These are phyloP conservation scores for Suhomyces bribrorum DNA, from an alignment of 1,139 yeast genomes.

Conservation along the genomic window DNA sequence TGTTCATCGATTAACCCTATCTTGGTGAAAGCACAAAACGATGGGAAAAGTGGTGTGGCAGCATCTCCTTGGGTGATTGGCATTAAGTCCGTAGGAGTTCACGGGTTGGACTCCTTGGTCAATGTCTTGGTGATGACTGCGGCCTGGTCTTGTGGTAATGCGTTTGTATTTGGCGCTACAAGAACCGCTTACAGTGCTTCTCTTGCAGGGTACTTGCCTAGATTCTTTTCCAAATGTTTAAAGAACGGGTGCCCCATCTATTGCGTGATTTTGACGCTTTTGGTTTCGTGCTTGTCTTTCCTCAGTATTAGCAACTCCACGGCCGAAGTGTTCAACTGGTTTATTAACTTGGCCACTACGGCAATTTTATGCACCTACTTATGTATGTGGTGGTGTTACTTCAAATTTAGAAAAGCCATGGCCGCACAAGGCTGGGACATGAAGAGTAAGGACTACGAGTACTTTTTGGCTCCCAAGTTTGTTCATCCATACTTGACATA, in stretches of 20 bases:
- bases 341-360: slow-evolving; percentile 47
- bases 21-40: slow-evolving; percentile 26
- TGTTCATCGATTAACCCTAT: slow-evolving; percentile 36
- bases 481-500: slow-evolving; percentile 37
- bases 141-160: slow-evolving; percentile 45
- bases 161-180: slow-evolving; percentile 37
- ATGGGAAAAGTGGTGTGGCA: slow-evolving; percentile 34
- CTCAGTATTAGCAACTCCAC: slow-evolving; percentile 31
- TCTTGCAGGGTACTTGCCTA: slow-evolving; percentile 40
- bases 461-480: slow-evolving; percentile 29
- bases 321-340: slow-evolving; percentile 40
- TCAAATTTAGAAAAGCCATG: slow-evolving; percentile 37
- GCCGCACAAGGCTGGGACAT: slow-evolving; percentile 33
- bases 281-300: slow-evolving; percentile 30
- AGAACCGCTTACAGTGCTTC: slow-evolving; percentile 39
- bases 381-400: slow-evolving; percentile 50
- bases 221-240: slow-evolving; percentile 35
- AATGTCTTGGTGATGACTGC: slow-evolving; percentile 37
- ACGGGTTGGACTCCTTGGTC: slow-evolving; percentile 37
- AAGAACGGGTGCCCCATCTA: slow-evolving; percentile 39
- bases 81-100: slow-evolving; percentile 36
- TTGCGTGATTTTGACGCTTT: slow-evolving; percentile 27
- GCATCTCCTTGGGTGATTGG: slow-evolving; percentile 46
- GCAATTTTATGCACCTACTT: slow-evolving; percentile 56
- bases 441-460: slow-evolving; percentile 24